Percentiles rank a stretch among this genome's conserved stretches.
Evolutionary conservation across 352 stramenopile genomes (phyloP).

Genomic region (Thalassiosira tumida): DNA sequence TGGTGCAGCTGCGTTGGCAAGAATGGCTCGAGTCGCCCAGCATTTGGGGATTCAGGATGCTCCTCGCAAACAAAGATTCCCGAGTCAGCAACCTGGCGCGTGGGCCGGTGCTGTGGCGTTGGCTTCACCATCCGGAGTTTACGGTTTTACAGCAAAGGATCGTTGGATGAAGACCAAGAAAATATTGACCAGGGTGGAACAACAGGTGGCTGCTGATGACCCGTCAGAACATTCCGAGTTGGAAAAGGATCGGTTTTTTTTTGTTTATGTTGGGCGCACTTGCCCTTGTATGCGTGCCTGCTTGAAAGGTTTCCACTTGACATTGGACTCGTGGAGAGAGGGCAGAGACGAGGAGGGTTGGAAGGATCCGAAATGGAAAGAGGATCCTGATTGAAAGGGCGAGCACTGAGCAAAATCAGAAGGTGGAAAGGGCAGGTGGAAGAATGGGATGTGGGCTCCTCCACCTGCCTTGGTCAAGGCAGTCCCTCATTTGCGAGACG

Average conservation of each 20-base stretch:
- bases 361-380: slow-evolving; percentile 6
- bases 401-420: too few relatives aligned
- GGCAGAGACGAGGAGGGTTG: slow-evolving; percentile 58
- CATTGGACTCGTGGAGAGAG: slow-evolving; percentile 61
- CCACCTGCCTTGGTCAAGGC: background rate
- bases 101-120: slow-evolving; percentile 75
- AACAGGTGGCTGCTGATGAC: background rate
- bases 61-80: slow-evolving; percentile 61
- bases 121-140: background rate
- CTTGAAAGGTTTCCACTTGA: slow-evolving; percentile 72
- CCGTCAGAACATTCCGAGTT: background rate
- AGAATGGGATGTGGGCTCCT: background rate
- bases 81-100: slow-evolving; percentile 54
- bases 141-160: slow-evolving; percentile 33
- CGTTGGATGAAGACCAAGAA: slow-evolving; percentile 70
- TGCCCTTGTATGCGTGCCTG: slow-evolving; percentile 40
- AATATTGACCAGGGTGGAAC: background rate
- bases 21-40: background rate
- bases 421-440: too few relatives aligned
- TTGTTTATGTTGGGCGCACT: slow-evolving; percentile 48
- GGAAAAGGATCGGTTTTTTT: slow-evolving; percentile 57
- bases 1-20: slow-evolving; percentile 2
- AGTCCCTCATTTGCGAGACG: slow-evolving; percentile 29
- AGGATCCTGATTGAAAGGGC: background rate
- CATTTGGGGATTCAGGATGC: slow-evolving; percentile 80